phyloP scores from a whole-genome alignment of 2,329 filamentous ascomycete genomes.

The Aspergillus alliaceus region DNA sequence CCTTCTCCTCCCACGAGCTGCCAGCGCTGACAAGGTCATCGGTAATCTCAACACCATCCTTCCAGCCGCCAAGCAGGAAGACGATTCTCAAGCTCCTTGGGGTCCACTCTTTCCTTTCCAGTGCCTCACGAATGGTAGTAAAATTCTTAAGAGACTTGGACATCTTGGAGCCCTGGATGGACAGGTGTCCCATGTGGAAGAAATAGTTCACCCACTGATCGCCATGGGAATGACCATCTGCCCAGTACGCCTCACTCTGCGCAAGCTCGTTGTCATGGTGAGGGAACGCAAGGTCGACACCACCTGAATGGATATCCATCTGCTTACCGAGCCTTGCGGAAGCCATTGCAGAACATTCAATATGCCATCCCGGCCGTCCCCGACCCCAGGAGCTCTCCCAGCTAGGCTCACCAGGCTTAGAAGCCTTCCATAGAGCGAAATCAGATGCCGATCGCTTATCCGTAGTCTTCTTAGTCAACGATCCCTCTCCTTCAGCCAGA shows the following conservation, averaged over 20 bases:
- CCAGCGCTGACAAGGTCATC: slow-evolving; percentile 75
- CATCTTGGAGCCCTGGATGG: slow-evolving; percentile 91
- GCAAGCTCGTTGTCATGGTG: slow-evolving; percentile 93
- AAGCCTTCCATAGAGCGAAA: slow-evolving; percentile 92
- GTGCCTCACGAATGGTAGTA: slow-evolving; percentile 83
- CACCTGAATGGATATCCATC: slow-evolving; percentile 92
- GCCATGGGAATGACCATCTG: slow-evolving; percentile 40
- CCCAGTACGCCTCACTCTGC: slow-evolving; percentile 84
- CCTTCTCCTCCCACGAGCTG: slow-evolving; percentile 74
- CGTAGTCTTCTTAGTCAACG: slow-evolving; percentile 60
- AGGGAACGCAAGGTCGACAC: slow-evolving; percentile 86
- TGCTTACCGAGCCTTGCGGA: slow-evolving; percentile 79
- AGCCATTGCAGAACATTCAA: slow-evolving; percentile 95
- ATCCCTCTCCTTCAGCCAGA: slow-evolving; percentile 86
- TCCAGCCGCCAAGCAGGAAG: slow-evolving; percentile 86
- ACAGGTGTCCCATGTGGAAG: slow-evolving; percentile 89
- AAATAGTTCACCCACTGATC: slow-evolving; percentile 93
- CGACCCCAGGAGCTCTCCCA: slow-evolving; percentile 88
- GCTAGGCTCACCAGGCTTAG: slow-evolving; percentile 85
- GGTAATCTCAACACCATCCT: slow-evolving; percentile 87
- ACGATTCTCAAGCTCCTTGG: slow-evolving; percentile 78
- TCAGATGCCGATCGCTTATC: slow-evolving; percentile 77
- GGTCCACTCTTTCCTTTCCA: slow-evolving; percentile 69
- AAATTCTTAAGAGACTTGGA: slow-evolving; percentile 96
- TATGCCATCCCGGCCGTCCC: slow-evolving; percentile 92